phyloP scores from a whole-genome alignment of 2,329 filamentous ascomycete species.

The Ophiocordyceps unilateralis region DNA sequence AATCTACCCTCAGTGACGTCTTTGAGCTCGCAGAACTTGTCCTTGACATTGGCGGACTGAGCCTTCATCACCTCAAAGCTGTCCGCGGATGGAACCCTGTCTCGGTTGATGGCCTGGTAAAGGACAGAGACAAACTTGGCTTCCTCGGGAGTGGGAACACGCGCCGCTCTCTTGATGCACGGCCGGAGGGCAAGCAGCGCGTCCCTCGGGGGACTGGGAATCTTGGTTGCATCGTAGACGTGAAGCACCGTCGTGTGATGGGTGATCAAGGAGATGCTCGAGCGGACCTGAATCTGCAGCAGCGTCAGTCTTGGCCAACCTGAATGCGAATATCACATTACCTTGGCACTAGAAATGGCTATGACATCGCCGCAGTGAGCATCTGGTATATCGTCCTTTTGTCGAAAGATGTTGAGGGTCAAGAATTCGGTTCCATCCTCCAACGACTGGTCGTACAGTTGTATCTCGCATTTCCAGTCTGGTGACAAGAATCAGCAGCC shows the following conservation, averaged over 20 bases:
- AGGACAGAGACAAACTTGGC: slow-evolving; percentile 29
- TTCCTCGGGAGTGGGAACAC: slow-evolving; percentile 11
- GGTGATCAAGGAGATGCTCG: slow-evolving; percentile 25
- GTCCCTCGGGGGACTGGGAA: slow-evolving; percentile 17
- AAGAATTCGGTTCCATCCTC: slow-evolving; percentile 22
- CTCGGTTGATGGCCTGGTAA: slow-evolving; percentile 26
- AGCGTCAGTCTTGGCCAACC: no score
- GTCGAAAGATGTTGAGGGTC: slow-evolving; percentile 43
- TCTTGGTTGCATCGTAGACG: slow-evolving; percentile 19
- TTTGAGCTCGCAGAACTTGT: slow-evolving; percentile 48
- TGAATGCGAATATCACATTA: slow-evolving; percentile 11
- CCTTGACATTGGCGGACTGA: slow-evolving; percentile 24
- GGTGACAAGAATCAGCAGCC: neutral
- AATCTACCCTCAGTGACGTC: slow-evolving; percentile 40
- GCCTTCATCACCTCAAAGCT: slow-evolving; percentile 23
- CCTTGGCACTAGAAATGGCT: slow-evolving; percentile 35
- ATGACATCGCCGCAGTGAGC: slow-evolving; percentile 22
- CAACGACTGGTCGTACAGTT: slow-evolving; percentile 40
- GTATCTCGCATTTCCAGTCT: slow-evolving; percentile 46
- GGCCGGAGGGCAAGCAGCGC: slow-evolving; percentile 15
- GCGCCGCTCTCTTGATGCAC: slow-evolving; percentile 6
- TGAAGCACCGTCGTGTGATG: slow-evolving; percentile 23
- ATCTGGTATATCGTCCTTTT: slow-evolving; percentile 28
- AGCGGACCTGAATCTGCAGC: slow-evolving; percentile 19
- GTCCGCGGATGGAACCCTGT: slow-evolving; percentile 20